Percentiles rank a stretch among this genome's conserved stretches.
Evolutionary conservation across 768 basidiomycete genomes (phyloP).

Genomic region (Tylopilus vinaceipallidus): DNA sequence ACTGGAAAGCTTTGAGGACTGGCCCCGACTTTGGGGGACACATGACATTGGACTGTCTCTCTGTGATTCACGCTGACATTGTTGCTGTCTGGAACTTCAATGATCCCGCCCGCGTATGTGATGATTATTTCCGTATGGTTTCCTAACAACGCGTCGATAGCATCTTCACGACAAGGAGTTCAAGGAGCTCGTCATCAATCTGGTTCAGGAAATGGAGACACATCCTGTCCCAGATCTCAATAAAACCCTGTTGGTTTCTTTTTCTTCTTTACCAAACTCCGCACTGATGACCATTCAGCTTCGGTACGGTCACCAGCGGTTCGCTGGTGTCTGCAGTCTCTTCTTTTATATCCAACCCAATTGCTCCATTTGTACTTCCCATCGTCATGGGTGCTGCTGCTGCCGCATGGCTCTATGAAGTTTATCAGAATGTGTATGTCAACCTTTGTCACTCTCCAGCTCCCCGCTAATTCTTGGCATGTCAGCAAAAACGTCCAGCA

Average conservation of each 20-base stretch:
- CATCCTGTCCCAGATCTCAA: no score
- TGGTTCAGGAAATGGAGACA: no score
- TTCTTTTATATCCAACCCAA: background rate
- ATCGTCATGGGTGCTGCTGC: background rate
- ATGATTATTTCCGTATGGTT: background rate
- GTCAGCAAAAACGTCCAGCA: background rate
- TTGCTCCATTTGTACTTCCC: background rate
- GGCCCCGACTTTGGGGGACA: background rate
- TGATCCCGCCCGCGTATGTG: no score
- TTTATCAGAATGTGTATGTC: background rate
- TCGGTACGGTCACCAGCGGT: background rate
- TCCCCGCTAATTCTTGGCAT: background rate
- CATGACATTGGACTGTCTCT: background rate
- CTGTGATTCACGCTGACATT: background rate
- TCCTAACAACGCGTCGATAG: background rate
- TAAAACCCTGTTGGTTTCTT: no score
- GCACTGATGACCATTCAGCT: background rate
- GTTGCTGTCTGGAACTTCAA: no score
- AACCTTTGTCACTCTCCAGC: background rate
- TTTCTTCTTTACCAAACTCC: no score
- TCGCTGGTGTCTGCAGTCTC: background rate
- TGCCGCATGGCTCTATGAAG: background rate
- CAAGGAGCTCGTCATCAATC: background rate
- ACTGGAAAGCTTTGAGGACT: conserved; percentile 1
- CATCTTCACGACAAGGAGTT: background rate